phyloP scores from a whole-genome alignment of 169 alveolate species.

The Plasmodium gallinaceum region DNA sequence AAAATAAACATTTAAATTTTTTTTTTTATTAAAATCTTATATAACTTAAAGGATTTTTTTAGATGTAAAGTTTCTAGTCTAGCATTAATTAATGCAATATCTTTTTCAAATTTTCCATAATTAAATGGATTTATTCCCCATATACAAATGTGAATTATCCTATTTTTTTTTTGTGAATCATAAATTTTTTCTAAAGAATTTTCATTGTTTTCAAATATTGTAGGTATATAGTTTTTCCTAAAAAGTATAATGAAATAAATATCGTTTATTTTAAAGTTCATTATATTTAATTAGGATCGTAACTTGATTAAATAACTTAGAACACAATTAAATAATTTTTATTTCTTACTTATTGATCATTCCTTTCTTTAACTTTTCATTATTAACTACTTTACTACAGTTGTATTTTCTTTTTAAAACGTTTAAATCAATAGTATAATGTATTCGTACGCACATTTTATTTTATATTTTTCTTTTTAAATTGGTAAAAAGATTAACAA shows the following conservation, averaged over 20 bases:
- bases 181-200: constrained; percentile 3
- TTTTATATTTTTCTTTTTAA: neutral
- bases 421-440: constrained; percentile 32
- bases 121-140: constrained; percentile 41
- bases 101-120: constrained; percentile 38
- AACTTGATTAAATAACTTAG: neutral
- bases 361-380: constrained; percentile 46
- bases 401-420: constrained; percentile 34
- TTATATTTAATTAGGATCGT: neutral
- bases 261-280: constrained; percentile 12
- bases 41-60: constrained; percentile 48
- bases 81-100: constrained; percentile 40
- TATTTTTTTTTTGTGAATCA: constrained; percentile 5
- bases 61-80: constrained; percentile 32
- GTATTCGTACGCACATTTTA: constrained; percentile 61
- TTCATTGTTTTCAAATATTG: constrained; percentile 29
- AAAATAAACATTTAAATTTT: neutral
- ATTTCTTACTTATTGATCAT: constrained; percentile 38
- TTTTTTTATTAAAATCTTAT: neutral
- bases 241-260: constrained; percentile 6
- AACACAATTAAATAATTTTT: constrained; percentile 3
- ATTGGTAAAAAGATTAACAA: too few relatives aligned
- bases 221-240: constrained; percentile 62
- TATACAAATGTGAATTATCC: constrained; percentile 25
- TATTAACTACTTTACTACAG: constrained; percentile 26